A percentile compares a stretch with the other conserved stretches of the same genome.
phyloP scores from a whole-genome alignment of 176 grass and related monocot species.

The Luzula sylvatica region DNA sequence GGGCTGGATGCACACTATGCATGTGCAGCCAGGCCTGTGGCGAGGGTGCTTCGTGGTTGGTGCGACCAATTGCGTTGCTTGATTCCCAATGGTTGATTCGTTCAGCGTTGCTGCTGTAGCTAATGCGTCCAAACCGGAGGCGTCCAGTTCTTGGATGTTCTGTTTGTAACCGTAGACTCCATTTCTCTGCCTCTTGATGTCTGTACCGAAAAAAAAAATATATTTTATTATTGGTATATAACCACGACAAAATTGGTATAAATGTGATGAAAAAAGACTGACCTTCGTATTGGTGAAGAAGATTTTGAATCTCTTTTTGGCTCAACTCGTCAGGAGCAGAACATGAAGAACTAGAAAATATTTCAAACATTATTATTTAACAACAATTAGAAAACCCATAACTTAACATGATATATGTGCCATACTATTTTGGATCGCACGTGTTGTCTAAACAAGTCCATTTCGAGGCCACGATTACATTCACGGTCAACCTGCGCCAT shows the following conservation, averaged over 20 bases:
- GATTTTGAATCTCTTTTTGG: conserved; percentile 74
- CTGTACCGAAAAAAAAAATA: conserved; percentile 26
- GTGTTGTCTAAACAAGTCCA: conserved; percentile 79
- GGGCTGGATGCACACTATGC: conserved; percentile 98
- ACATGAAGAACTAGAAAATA: conserved; percentile 66
- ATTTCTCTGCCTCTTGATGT: conserved; percentile 52
- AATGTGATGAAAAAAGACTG: conserved; percentile 3
- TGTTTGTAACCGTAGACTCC: conserved; percentile 44
- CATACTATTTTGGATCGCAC: conserved; percentile 63
- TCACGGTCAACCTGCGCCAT: conserved; percentile 81
- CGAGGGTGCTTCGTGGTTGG: conserved; percentile 86
- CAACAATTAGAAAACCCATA: conserved; percentile 15
- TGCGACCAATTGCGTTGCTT: conserved; percentile 41
- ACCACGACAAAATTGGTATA: too few relatives aligned
- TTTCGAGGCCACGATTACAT: conserved; percentile 74
- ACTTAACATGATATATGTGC: conserved; percentile 4
- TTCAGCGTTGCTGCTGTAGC: conserved; percentile 33
- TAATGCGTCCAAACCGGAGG: conserved; percentile 54
- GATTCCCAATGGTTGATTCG: conserved; percentile 40
- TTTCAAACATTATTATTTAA: conserved; percentile 1
- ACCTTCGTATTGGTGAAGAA: conserved; percentile 92
- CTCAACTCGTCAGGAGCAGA: conserved; percentile 67
- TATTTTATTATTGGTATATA: background rate
- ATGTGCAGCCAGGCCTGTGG: conserved; percentile 87
- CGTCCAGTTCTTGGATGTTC: conserved; percentile 50